Conservation (phyloP, 2,329 filamentous ascomycete genomes). For the Thielaviopsis populi region DNA sequence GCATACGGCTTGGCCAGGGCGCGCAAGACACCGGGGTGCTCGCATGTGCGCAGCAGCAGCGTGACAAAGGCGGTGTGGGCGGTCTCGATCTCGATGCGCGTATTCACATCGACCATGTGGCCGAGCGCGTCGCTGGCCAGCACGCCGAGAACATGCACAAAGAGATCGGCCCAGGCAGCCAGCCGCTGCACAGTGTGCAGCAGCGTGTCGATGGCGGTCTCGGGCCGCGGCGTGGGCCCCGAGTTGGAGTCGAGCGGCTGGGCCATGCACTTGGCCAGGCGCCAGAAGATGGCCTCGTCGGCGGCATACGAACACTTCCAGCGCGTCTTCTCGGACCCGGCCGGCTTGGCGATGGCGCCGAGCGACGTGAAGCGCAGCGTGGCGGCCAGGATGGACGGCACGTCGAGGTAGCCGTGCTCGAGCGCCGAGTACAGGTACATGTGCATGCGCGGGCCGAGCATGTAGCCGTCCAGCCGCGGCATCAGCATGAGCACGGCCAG, state of each 20-base stretch:
- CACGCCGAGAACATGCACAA: conserved; percentile 35
- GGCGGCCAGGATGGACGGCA: conserved; percentile 38
- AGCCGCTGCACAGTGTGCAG: conserved; percentile 35
- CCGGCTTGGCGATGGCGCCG: conserved; percentile 18
- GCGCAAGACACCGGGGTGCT: conserved; percentile 41
- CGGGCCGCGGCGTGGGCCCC: not conserved
- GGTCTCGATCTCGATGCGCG: conserved; percentile 42
- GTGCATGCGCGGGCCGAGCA: conserved; percentile 43
- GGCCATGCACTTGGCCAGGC: conserved; percentile 59
- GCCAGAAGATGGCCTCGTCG: conserved; percentile 87
- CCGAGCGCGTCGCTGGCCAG: conserved; percentile 36
- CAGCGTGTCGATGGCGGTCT: conserved; percentile 30
- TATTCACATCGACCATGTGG: conserved; percentile 29
- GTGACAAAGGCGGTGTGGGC: conserved; percentile 49
- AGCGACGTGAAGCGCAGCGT: conserved; percentile 40
- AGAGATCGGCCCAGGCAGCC: conserved; percentile 44
- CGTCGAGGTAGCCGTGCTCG: conserved; percentile 36
- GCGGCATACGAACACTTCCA: conserved; percentile 46
- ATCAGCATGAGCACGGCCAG: conserved; percentile 45
- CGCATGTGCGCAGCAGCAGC: conserved; percentile 45
- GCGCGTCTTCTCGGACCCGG: conserved; percentile 20
- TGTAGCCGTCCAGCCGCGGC: conserved; percentile 35
- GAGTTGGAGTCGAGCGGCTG: conserved; percentile 1
- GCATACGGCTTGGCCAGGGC: conserved; percentile 38
- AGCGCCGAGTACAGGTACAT: conserved; percentile 44